Evolutionary conservation across 2,329 filamentous ascomycete genomes (phyloP).

Genomic region (Pleurostoma richardsiae): DNA sequence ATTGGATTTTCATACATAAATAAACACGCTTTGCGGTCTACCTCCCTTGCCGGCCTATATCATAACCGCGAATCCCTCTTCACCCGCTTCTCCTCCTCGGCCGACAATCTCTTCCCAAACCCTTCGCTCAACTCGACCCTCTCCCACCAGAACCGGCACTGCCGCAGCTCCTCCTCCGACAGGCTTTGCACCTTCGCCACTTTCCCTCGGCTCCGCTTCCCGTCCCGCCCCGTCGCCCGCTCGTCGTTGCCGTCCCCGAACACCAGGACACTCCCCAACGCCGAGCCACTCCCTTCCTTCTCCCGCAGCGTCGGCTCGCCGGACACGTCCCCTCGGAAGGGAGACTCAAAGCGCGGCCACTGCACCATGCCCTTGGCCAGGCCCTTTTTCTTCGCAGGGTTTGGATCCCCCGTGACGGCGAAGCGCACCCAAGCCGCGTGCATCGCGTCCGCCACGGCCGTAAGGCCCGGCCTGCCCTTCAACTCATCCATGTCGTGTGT

Average conservation of each 20-base stretch:
- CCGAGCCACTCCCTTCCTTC: conserved; percentile 3
- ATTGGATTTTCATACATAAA: too few species aligned
- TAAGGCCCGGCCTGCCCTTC: conserved; percentile 27
- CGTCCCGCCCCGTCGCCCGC: conserved; percentile 23
- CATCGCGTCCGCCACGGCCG: conserved; percentile 33
- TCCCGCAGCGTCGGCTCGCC: conserved; percentile 3
- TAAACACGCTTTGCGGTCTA: too few species aligned
- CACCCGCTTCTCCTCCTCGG: conserved; percentile 2
- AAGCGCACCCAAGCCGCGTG: conserved; percentile 35
- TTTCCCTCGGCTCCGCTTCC: conserved; percentile 30
- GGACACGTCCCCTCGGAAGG: conserved; percentile 18
- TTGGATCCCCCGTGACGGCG: conserved; percentile 12
- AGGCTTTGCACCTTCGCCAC: conserved; percentile 35
- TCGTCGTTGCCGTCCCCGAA: conserved; percentile 60
- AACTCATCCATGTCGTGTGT: conserved; percentile 34
- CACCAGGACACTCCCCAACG: conserved; percentile 38
- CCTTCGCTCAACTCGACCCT: conserved; percentile 43
- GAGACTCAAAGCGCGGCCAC: conserved; percentile 40
- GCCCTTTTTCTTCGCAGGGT: conserved; percentile 8
- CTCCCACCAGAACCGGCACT: conserved; percentile 59
- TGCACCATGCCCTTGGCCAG: conserved; percentile 11
- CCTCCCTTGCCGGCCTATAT: too few species aligned
- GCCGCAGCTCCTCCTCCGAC: conserved; percentile 37
- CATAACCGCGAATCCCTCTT: background rate
- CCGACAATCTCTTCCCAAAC: conserved; percentile 18